phyloP scores from a whole-genome alignment of 177 flowering plant species.

The Vitis hybrid region DNA sequence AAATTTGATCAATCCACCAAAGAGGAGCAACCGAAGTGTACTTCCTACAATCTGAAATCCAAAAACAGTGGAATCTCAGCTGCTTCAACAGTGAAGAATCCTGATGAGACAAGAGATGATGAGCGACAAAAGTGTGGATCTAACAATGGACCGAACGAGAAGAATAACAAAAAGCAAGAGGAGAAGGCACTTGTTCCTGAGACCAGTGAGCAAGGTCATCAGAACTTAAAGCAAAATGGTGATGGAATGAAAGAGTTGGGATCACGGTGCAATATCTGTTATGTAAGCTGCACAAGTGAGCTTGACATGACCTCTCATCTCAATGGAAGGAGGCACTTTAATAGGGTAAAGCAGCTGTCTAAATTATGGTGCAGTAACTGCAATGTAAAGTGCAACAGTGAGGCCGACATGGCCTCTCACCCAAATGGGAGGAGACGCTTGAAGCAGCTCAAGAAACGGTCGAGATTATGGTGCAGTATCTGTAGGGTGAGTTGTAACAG shows the following conservation, averaged over 20 bases:
- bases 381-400: conserved; percentile 8
- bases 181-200: too few relatives aligned
- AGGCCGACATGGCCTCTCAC: conserved; percentile 11
- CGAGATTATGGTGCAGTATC: neutral
- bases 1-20: too few relatives aligned
- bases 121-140: too few relatives aligned
- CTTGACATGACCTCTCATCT: conserved; percentile 15
- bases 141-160: too few relatives aligned
- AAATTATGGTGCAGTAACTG: conserved; percentile 13
- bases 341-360: neutral
- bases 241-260: neutral
- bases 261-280: conserved; percentile 15
- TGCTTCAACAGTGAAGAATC: too few relatives aligned
- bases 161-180: neutral
- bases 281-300: conserved; percentile 8
- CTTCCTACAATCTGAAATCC: too few relatives aligned
- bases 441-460: neutral
- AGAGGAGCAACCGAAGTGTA: too few relatives aligned
- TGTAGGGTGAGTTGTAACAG: conserved; percentile 12
- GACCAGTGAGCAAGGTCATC: too few relatives aligned
- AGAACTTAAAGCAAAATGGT: too few relatives aligned
- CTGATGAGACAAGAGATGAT: too few relatives aligned
- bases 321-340: neutral
- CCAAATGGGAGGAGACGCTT: conserved; percentile 19
- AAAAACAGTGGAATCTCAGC: too few relatives aligned